These are phyloP conservation scores for Dioscorea cayenensis DNA, from an alignment of 116 monocot species.

Conservation along the genomic window DNA sequence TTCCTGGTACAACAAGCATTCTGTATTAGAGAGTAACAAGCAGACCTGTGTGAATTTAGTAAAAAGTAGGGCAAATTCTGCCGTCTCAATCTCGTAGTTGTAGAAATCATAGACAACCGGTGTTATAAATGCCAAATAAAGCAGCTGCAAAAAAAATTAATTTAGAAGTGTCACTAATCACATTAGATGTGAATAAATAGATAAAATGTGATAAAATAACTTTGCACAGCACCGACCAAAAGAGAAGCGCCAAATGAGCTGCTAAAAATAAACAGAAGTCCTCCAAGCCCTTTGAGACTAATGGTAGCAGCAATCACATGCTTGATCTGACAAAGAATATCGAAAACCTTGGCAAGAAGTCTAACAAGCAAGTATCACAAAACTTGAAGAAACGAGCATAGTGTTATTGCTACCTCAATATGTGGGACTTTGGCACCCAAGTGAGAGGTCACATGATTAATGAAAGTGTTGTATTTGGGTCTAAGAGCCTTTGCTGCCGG, in stretches of 20 bases:
- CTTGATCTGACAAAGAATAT: conserved; percentile 6
- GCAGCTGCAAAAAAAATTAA: neutral
- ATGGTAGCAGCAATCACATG: conserved; percentile 8
- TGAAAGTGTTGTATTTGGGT: conserved; percentile 35
- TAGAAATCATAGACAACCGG: neutral
- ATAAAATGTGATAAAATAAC: too few relatives aligned
- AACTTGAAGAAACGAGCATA: neutral
- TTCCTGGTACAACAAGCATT: neutral
- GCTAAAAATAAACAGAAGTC: conserved; percentile 5
- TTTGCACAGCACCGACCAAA: neutral
- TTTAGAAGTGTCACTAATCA: neutral
- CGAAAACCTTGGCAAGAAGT: neutral
- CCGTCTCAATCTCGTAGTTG: neutral
- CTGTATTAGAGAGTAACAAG: neutral
- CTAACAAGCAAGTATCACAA: too few relatives aligned
- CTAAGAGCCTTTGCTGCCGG: conserved; percentile 30
- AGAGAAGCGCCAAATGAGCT: conserved; percentile 1
- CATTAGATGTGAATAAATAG: too few relatives aligned
- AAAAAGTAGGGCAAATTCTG: neutral
- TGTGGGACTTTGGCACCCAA: conserved; percentile 26
- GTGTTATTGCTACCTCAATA: conserved; percentile 29
- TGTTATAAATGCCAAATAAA: neutral
- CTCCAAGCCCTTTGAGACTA: neutral
- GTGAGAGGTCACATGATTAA: conserved; percentile 20
- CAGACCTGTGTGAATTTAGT: neutral